Percentiles rank a stretch among this genome's conserved stretches.
Conservation (phyloP, 345 rosid genomes). For the Eucalyptus urophylla region DNA sequence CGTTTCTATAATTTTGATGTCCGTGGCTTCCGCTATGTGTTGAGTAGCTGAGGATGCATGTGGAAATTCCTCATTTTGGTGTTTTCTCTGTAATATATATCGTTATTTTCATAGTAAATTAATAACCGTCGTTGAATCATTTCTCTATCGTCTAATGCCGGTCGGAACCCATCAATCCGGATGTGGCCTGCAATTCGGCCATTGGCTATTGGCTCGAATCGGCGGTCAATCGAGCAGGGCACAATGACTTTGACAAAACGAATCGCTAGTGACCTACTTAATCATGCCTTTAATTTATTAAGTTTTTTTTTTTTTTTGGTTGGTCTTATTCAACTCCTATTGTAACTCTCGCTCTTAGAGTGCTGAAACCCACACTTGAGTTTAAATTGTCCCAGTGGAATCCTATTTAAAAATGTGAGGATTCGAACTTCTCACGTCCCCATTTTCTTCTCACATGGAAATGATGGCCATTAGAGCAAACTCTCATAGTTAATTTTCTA, state of each 20-base stretch:
- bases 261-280: neutral
- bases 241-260: neutral
- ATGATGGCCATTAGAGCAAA: rapidly evolving
- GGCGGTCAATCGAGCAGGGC: too few relatives aligned
- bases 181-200: too few relatives aligned
- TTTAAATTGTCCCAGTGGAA: rapidly evolving
- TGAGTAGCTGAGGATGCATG: too few relatives aligned
- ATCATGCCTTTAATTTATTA: neutral
- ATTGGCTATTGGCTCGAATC: too few relatives aligned
- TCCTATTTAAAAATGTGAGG: rapidly evolving
- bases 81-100: too few relatives aligned
- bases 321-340: rapidly evolving
- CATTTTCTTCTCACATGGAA: rapidly evolving
- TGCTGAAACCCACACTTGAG: rapidly evolving
- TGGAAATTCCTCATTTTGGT: too few relatives aligned
- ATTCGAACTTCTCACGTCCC: rapidly evolving
- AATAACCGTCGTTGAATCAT: rapidly evolving
- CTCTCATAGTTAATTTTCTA: too few relatives aligned
- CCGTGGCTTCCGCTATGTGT: neutral
- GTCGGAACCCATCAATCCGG: too few relatives aligned
- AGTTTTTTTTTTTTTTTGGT: too few relatives aligned
- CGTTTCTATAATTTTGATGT: neutral
- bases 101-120: too few relatives aligned
- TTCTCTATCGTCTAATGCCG: too few relatives aligned
- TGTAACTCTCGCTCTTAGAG: too few relatives aligned